phyloP scores from a whole-genome alignment of 164 flowering plant species.

The grape (Vitis vinifera) region DNA sequence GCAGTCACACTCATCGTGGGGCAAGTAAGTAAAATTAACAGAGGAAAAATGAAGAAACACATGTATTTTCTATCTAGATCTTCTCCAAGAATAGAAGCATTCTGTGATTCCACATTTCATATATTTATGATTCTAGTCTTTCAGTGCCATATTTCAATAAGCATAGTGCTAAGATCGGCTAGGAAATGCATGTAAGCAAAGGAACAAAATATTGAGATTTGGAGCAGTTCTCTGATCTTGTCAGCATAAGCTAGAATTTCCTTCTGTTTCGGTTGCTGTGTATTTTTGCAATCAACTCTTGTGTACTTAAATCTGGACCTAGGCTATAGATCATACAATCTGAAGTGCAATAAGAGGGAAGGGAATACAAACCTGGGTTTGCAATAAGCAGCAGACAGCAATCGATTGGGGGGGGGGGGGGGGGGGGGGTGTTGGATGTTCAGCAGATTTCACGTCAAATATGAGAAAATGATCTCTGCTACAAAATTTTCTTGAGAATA shows the following conservation, averaged over 20 bases:
- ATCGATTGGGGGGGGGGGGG: too few species aligned
- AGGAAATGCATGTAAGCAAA: background rate
- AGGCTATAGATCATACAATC: background rate
- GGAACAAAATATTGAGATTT: background rate
- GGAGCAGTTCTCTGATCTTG: background rate
- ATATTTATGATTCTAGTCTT: background rate
- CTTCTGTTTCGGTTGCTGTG: background rate
- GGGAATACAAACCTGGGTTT: background rate
- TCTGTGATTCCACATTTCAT: background rate
- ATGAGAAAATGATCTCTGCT: background rate
- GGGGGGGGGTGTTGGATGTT: too few species aligned
- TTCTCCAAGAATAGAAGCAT: background rate
- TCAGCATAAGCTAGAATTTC: background rate
- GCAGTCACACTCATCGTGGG: constrained; percentile 12
- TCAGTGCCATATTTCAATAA: background rate
- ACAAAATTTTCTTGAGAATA: background rate
- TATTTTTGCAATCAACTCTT: background rate
- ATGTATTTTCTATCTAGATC: background rate
- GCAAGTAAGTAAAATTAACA: constrained; percentile 24
- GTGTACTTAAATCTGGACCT: background rate
- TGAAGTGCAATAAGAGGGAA: background rate
- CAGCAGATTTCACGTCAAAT: background rate
- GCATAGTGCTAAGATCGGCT: background rate
- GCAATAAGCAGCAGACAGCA: background rate
- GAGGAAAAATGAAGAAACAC: background rate